Evolutionary conservation across 768 basidiomycete genomes (phyloP), one percentile per base, ranked within the genome.

Genomic region (Paxillus involutus): DNA sequence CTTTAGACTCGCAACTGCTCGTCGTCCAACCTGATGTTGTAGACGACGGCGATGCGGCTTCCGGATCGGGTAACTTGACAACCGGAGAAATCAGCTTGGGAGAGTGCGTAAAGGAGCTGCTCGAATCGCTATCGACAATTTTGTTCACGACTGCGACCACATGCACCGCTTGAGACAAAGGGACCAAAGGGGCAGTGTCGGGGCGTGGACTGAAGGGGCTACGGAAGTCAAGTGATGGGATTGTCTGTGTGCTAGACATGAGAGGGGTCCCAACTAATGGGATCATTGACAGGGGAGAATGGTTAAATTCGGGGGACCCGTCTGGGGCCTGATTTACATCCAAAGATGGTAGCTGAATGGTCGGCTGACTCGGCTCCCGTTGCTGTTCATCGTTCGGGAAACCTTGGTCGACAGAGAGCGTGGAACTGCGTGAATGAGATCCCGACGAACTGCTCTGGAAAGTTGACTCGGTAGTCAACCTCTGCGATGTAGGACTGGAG

Each of bases 191-290:
- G 12, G 61, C 48, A 14, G 56, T 51, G 37, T 66, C 68, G 26
- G 62, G 62, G 10, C 68, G 66, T 13, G 69, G 69, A 30, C 68
- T 70, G 47, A 71, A 71, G 4, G 62, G 70, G 37, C 60, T 62
- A 8, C 54, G 57, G 12, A 53, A 47, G 44, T 64, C 55, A 16
- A 35, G 50, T 0, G 65, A 59, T 37, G 33, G 53, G 29, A 56
- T 50, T 6, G 57, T 55, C 49, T 51, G 56, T 3, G 53, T 26
- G 30, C 49, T 44, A 12, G 63, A 60, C 40, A 62, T 33, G n/a
- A 59, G 51, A 19, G 69, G 69, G 30, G 70, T 70, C 40, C 69
- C 69, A 6, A 70, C 66, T 16, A 55, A 51, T 2, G 69, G 68
- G 48, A 70, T 30, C 11, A 53, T 68, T 21, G 68, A 70, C 40